Evolutionary conservation across 78 protist genomes (phyloP).

Genomic region (Tieghemostelium lacteum): DNA sequence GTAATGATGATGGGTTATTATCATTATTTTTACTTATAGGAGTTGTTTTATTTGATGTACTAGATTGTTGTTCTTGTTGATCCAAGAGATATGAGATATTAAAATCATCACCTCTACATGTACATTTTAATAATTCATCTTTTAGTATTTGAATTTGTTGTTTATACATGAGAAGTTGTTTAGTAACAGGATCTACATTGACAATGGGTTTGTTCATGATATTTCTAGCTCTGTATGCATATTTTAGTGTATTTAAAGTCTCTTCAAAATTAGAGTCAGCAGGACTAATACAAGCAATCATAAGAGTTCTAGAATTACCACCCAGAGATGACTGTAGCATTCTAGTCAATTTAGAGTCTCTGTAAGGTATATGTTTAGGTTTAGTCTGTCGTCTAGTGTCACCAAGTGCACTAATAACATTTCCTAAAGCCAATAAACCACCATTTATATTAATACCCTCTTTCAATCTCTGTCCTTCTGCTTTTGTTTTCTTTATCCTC

Average conservation of each 20-base stretch:
- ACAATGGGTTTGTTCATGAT: constrained; percentile 90
- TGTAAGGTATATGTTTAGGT: constrained; percentile 92
- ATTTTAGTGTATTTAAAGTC: constrained; percentile 89
- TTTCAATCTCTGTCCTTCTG: constrained; percentile 80
- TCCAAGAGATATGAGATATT: background rate
- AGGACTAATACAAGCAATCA: constrained; percentile 92
- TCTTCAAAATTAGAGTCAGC: constrained; percentile 89
- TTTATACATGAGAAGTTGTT: constrained; percentile 40
- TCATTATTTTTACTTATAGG: background rate
- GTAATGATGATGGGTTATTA: background rate
- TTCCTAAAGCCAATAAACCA: constrained; percentile 96
- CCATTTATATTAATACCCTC: constrained; percentile 96
- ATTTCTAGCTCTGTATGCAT: constrained; percentile 91
- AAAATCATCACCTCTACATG: constrained; percentile 37
- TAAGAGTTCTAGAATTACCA: constrained; percentile 95
- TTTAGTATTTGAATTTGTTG: constrained; percentile 43
- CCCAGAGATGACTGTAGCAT: constrained; percentile 98
- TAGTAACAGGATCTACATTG: constrained; percentile 83
- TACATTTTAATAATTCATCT: constrained; percentile 27
- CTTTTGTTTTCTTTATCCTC: constrained; percentile 84
- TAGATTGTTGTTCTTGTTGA: background rate
- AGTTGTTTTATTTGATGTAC: background rate
- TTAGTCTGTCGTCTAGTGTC: constrained; percentile 30
- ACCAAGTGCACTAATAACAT: constrained; percentile 94
- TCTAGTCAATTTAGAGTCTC: constrained; percentile 98